Evolutionary conservation across 108 stramenopile species (phyloP).

Genomic region (Epithemia pelagica): DNA sequence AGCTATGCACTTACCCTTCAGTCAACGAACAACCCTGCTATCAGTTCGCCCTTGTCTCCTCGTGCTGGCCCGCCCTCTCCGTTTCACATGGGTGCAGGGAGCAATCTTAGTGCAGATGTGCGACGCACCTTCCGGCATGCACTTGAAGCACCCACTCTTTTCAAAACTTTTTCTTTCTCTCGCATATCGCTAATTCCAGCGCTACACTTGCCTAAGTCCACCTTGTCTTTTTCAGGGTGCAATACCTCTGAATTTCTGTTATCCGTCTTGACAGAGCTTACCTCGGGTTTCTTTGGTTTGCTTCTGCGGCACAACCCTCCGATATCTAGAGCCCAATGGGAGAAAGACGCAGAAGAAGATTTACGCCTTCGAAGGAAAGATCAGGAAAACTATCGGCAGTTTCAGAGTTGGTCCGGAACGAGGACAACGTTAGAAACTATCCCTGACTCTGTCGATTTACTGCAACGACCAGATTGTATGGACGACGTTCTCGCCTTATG

Average conservation of each 20-base stretch:
- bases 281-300: constrained; percentile 55
- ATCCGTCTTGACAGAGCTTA: constrained; percentile 56
- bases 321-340: constrained; percentile 61
- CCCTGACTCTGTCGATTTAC: constrained; percentile 56
- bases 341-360: constrained; percentile 49
- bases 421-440: constrained; percentile 19
- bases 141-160: constrained; percentile 37
- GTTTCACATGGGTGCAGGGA: background rate
- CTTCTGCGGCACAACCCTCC: constrained; percentile 41
- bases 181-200: constrained; percentile 52
- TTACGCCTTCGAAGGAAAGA: constrained; percentile 45
- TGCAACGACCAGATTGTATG: constrained; percentile 74
- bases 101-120: constrained; percentile 23
- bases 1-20: constrained; percentile 60
- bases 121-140: constrained; percentile 37
- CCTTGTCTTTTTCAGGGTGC: constrained; percentile 10
- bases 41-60: constrained; percentile 35
- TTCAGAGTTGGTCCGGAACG: constrained; percentile 47
- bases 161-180: constrained; percentile 69
- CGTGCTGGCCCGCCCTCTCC: constrained; percentile 18
- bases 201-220: constrained; percentile 21
- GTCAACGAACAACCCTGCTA: constrained; percentile 10
- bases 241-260: constrained; percentile 56
- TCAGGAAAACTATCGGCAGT: constrained; percentile 45
- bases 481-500: constrained; percentile 79